Conservation (phyloP, 2,329 filamentous ascomycete genomes). For the Boeremia lycopersici region DNA sequence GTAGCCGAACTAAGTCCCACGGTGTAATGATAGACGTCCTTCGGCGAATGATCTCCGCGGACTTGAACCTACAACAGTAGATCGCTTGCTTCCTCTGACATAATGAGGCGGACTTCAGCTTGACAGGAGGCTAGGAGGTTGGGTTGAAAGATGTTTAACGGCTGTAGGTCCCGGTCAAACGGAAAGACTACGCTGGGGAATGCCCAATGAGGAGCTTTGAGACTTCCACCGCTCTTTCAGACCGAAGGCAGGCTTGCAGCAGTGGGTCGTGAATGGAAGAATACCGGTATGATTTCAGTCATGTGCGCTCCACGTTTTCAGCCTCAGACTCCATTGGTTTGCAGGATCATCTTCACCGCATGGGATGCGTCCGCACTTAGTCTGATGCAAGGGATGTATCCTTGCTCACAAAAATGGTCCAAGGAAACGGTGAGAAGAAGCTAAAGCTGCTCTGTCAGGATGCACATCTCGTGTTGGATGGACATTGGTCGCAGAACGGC, state of each 20-base stretch:
- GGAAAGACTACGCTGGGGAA: neutral
- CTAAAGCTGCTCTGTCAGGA: slow-evolving; percentile 17
- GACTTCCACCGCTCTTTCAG: slow-evolving; percentile 32
- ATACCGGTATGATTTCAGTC: slow-evolving; percentile 19
- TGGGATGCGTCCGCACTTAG: slow-evolving; percentile 18
- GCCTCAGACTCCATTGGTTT: slow-evolving; percentile 5
- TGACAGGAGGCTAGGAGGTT: neutral
- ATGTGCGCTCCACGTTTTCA: slow-evolving; percentile 31
- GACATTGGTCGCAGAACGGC: slow-evolving; percentile 21
- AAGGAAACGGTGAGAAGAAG: slow-evolving; percentile 27
- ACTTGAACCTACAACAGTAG: neutral
- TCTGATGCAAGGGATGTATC: slow-evolving; percentile 12
- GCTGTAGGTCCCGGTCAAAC: slow-evolving; percentile 7
- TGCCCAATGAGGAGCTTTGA: neutral
- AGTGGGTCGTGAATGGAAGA: slow-evolving; percentile 12
- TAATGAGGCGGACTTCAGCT: neutral
- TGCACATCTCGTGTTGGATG: slow-evolving; percentile 21
- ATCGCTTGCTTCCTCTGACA: slow-evolving; percentile 1
- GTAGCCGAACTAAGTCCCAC: neutral
- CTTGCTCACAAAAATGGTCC: slow-evolving; percentile 21
- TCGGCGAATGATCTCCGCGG: neutral
- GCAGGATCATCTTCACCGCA: slow-evolving; percentile 29
- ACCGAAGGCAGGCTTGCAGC: slow-evolving; percentile 3
- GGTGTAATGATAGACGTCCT: neutral
- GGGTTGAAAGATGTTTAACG: slow-evolving; percentile 5